phyloP scores from a whole-genome alignment of 495 filamentous ascomycete species.

The Thozetella sp. region DNA sequence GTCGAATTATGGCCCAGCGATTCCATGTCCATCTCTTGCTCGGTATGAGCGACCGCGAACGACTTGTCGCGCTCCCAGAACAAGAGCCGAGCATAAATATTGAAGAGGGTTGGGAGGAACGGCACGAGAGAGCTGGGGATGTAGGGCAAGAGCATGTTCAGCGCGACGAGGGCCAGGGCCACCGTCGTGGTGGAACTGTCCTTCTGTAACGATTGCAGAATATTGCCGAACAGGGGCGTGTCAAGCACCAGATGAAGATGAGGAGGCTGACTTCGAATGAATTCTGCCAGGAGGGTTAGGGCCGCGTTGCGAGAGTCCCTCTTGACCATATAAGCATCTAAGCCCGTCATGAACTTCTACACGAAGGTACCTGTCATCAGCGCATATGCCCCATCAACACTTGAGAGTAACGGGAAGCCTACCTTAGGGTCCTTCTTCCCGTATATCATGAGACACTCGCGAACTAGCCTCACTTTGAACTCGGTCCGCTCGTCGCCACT shows the following conservation, averaged over 20 bases:
- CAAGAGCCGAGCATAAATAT: conserved; percentile 71
- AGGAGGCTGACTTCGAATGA: conserved; percentile 67
- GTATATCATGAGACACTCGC: conserved; percentile 55
- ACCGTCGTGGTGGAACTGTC: conserved; percentile 73
- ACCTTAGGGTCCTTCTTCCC: conserved; percentile 72
- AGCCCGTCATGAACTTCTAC: conserved; percentile 59
- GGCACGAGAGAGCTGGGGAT: conserved; percentile 66
- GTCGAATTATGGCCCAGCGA: conserved; percentile 16
- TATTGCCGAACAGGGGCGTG: conserved; percentile 65
- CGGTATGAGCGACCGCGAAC: conserved; percentile 24
- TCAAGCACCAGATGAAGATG: conserved; percentile 70
- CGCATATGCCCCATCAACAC: no score
- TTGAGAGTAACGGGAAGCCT: conserved; percentile 11
- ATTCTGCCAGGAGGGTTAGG: conserved; percentile 62
- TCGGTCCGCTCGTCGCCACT: conserved; percentile 45
- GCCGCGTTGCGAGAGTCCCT: conserved; percentile 58
- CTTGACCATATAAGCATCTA: conserved; percentile 62
- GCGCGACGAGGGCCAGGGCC: conserved; percentile 62
- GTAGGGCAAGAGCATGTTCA: conserved; percentile 78
- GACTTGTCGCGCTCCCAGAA: conserved; percentile 67
- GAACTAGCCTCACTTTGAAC: conserved; percentile 55
- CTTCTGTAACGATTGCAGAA: conserved; percentile 68
- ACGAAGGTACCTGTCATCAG: neutral
- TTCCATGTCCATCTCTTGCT: conserved; percentile 28
- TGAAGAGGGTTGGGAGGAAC: conserved; percentile 68